phyloP scores from a whole-genome alignment of 2,329 filamentous ascomycete species.

The Didymella keratinophila region DNA sequence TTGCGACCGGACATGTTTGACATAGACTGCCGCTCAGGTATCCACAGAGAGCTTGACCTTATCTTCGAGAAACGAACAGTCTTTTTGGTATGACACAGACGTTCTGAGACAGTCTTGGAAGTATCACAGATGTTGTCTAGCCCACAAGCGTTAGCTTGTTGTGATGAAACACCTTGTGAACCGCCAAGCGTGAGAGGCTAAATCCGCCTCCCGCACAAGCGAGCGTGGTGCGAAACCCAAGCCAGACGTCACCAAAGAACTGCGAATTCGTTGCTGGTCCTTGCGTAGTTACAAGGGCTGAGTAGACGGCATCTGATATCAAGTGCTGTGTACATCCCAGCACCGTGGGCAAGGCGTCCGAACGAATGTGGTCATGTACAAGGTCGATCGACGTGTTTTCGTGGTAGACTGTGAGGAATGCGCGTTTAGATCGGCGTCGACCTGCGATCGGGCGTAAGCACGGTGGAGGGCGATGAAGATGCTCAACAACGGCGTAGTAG shows the following conservation, averaged over 20 bases:
- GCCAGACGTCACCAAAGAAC: slow-evolving; percentile 24
- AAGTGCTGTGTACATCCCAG: not conserved
- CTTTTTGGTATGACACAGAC: slow-evolving; percentile 15
- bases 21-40: slow-evolving; percentile 18
- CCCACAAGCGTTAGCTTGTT: slow-evolving; percentile 31
- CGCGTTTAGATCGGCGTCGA: not conserved
- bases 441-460: too few relatives aligned
- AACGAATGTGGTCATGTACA: not conserved
- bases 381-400: not conserved
- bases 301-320: not conserved
- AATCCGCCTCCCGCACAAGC: slow-evolving; percentile 28
- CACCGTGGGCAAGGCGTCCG: not conserved
- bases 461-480: not conserved
- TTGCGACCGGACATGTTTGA: slow-evolving; percentile 37
- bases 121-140: slow-evolving; percentile 28
- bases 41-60: slow-evolving; percentile 20
- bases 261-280: not conserved
- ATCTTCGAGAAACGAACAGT: slow-evolving; percentile 13
- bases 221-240: slow-evolving; percentile 36
- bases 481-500: not conserved
- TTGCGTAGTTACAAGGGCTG: not conserved
- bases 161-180: slow-evolving; percentile 42
- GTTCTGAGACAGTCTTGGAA: slow-evolving; percentile 27
- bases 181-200: slow-evolving; percentile 45
- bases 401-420: not conserved